Percentiles rank a stretch among this genome's conserved stretches.
Evolutionary conservation across 1,284 basidiomycete genomes (phyloP).

Genomic region (Malassezia cuniculi): DNA sequence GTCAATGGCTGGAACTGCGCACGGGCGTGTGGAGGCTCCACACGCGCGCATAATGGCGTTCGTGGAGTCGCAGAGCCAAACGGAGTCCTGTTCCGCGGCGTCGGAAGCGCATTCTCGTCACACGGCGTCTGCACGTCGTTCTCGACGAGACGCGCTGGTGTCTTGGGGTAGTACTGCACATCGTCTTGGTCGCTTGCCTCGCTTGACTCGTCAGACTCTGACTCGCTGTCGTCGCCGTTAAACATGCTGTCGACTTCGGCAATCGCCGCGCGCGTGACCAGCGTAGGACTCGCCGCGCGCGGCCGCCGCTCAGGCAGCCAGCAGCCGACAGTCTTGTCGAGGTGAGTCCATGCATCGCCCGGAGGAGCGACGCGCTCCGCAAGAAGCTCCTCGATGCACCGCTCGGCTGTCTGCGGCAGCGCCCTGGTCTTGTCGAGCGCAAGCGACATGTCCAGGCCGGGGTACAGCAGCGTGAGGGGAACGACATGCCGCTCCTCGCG

Average conservation of each 20-base stretch:
- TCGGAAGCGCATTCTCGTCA: conserved; percentile 20
- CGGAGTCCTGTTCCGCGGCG: conserved; percentile 1
- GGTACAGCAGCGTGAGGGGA: conserved; percentile 31
- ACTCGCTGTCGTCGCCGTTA: conserved; percentile 24
- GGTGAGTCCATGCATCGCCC: conserved; percentile 31
- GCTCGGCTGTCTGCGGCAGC: conserved; percentile 15
- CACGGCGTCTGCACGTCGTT: background rate
- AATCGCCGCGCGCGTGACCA: conserved; percentile 34
- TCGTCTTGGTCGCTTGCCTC: conserved; percentile 11
- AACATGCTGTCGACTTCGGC: conserved; percentile 40
- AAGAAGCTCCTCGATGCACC: conserved; percentile 31
- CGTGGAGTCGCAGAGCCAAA: background rate
- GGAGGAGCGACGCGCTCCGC: conserved; percentile 14
- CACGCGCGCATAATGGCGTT: conserved; percentile 10
- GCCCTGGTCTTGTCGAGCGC: conserved; percentile 7
- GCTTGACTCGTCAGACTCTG: conserved; percentile 17
- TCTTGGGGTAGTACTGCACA: background rate
- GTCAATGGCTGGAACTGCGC: conserved; percentile 30
- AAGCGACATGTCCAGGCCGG: conserved; percentile 13
- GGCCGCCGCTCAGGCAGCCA: conserved; percentile 24
- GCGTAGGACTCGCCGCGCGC: conserved; percentile 22
- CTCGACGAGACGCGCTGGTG: background rate
- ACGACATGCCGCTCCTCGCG: conserved; percentile 28
- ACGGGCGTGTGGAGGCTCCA: conserved; percentile 3
- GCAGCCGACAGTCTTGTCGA: conserved; percentile 24